These are phyloP conservation scores for Lagerstroemia speciosa DNA, from an alignment of 345 rosid species.

Conservation along the genomic window DNA sequence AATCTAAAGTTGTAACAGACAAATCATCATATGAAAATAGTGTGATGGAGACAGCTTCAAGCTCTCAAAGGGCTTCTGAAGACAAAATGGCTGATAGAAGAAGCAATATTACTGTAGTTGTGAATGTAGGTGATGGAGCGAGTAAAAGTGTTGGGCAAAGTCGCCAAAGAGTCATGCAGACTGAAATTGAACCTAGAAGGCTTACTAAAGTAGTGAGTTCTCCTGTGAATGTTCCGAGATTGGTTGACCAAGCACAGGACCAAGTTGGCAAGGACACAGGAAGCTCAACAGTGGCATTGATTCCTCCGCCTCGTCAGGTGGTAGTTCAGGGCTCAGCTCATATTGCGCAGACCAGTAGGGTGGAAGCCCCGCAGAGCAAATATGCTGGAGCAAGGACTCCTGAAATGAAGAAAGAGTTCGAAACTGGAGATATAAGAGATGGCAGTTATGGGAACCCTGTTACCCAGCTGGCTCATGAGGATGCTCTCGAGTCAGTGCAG, in stretches of 20 bases:
- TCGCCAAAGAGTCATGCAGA: slow-evolving; percentile 22
- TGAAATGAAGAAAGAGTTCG: slow-evolving; percentile 13
- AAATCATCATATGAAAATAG: slow-evolving; percentile 26
- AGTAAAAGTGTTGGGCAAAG: slow-evolving; percentile 20
- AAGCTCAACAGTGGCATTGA: slow-evolving; percentile 37
- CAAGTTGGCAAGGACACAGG: slow-evolving; percentile 24
- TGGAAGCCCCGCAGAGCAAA: slow-evolving; percentile 24
- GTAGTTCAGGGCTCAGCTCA: slow-evolving; percentile 28
- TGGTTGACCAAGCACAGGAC: slow-evolving; percentile 31
- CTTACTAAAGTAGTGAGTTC: slow-evolving; percentile 22
- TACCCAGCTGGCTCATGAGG: slow-evolving; percentile 27
- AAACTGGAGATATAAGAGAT: slow-evolving; percentile 20
- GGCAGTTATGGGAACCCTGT: slow-evolving; percentile 24
- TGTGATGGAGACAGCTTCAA: slow-evolving; percentile 21
- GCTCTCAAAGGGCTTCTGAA: slow-evolving; percentile 35
- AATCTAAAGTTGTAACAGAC: slow-evolving; percentile 24
- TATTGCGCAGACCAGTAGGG: slow-evolving; percentile 20
- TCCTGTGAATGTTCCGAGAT: slow-evolving; percentile 21
- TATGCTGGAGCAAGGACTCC: slow-evolving; percentile 27
- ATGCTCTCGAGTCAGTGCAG: slow-evolving; percentile 57
- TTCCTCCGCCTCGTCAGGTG: slow-evolving; percentile 49
- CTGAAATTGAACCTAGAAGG: slow-evolving; percentile 22
- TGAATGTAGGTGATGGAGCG: slow-evolving; percentile 21
- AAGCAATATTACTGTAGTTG: slow-evolving; percentile 21
- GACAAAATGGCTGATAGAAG: slow-evolving; percentile 35